phyloP scores from a whole-genome alignment of 2,329 filamentous ascomycete species.

The Ophiostoma australiae region DNA sequence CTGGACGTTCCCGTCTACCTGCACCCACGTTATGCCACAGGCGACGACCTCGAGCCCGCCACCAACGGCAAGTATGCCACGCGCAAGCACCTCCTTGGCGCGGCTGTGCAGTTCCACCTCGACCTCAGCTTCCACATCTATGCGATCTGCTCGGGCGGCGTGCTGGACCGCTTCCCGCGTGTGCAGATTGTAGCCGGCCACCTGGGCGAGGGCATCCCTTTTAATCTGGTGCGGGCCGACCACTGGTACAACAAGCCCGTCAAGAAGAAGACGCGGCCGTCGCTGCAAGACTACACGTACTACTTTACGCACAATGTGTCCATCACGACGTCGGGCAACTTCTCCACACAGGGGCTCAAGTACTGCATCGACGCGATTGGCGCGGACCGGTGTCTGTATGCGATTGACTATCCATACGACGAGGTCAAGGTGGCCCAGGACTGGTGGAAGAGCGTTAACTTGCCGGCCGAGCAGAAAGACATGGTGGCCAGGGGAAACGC shows the following conservation, averaged over 20 bases:
- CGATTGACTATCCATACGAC: conserved; percentile 39
- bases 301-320: conserved; percentile 41
- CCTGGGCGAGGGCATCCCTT: conserved; percentile 43
- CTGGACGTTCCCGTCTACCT: conserved; percentile 36
- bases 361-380: conserved; percentile 40
- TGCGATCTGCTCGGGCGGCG: conserved; percentile 40
- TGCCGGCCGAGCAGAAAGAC: conserved; percentile 32
- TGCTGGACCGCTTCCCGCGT: conserved; percentile 40
- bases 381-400: conserved; percentile 38
- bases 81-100: conserved; percentile 36
- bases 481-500: conserved; percentile 33
- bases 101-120: conserved; percentile 39
- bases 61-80: conserved; percentile 31
- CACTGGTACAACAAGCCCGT: conserved; percentile 44
- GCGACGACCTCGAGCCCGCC: conserved; percentile 30
- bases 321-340: conserved; percentile 41
- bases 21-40: conserved; percentile 35
- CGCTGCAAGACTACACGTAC: conserved; percentile 39
- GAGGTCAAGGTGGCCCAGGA: conserved; percentile 34
- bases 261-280: conserved; percentile 37
- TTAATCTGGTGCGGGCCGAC: conserved; percentile 40
- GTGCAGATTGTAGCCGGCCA: conserved; percentile 42
- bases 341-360: conserved; percentile 39
- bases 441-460: conserved; percentile 35
- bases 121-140: conserved; percentile 45